Evolutionary conservation across 2,329 filamentous ascomycete genomes (phyloP).

Genomic region (Colletotrichum chrysophilum): DNA sequence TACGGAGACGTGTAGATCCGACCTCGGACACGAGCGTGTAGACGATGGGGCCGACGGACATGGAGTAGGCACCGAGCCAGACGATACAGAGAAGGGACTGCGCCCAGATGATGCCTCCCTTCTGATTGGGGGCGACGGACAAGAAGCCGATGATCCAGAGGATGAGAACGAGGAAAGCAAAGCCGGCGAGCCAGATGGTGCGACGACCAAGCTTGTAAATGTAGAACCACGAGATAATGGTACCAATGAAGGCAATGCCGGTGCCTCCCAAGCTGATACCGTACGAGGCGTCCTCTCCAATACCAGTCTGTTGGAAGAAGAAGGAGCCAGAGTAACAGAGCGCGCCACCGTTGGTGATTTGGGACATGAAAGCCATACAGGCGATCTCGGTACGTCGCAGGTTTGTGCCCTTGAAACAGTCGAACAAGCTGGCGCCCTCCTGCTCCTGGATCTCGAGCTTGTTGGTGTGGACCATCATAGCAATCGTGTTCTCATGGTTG

Average conservation of each 20-base stretch:
- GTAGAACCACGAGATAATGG: constrained; percentile 47
- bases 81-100: constrained; percentile 47
- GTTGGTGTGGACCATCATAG: constrained; percentile 50
- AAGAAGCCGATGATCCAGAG: constrained; percentile 50
- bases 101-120: constrained; percentile 38
- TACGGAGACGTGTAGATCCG: constrained; percentile 49
- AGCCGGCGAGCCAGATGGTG: constrained; percentile 45
- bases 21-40: constrained; percentile 51
- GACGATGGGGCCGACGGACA: constrained; percentile 48
- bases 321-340: constrained; percentile 48
- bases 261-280: constrained; percentile 47
- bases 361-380: constrained; percentile 44
- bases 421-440: constrained; percentile 43
- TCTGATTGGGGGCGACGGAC: constrained; percentile 39
- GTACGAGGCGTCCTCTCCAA: constrained; percentile 40
- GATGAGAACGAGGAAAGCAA: constrained; percentile 40
- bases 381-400: constrained; percentile 51
- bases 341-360: constrained; percentile 45
- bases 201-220: constrained; percentile 47
- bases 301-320: constrained; percentile 52
- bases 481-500: constrained; percentile 40
- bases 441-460: constrained; percentile 48
- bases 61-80: constrained; percentile 49
- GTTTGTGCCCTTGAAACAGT: constrained; percentile 54
- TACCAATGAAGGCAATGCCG: constrained; percentile 47